Conservation (phyloP, 371 early-diverging fungal genomes). For the Nematocida homosporus region DNA sequence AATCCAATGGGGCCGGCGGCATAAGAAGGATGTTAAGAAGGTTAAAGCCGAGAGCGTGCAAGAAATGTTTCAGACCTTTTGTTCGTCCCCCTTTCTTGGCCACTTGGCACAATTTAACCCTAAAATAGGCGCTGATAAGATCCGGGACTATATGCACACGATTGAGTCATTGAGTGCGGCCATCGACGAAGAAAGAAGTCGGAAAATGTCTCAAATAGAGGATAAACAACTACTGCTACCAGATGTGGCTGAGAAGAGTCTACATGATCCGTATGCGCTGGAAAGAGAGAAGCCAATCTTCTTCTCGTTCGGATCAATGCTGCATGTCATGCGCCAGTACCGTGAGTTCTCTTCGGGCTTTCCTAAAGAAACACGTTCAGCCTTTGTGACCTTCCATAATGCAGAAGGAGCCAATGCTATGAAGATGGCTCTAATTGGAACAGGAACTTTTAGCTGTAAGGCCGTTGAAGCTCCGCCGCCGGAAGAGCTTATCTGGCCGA, state of each 20-base stretch:
- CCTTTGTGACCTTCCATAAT: conserved; percentile 66
- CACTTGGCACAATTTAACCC: not conserved
- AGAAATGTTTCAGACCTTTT: not conserved
- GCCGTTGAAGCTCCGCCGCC: conserved; percentile 66
- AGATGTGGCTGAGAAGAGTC: not conserved
- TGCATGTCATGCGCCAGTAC: conserved; percentile 49
- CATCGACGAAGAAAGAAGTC: not conserved
- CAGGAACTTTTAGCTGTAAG: conserved; percentile 62
- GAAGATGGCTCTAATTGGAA: conserved; percentile 63
- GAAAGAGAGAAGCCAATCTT: conserved; percentile 58
- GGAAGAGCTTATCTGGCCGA: conserved; percentile 66
- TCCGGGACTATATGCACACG: not conserved
- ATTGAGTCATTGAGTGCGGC: no score
- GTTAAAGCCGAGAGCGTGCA: not conserved
- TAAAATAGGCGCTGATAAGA: not conserved
- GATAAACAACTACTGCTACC: not conserved
- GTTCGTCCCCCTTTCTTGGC: no score
- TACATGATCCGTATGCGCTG: conserved; percentile 55
- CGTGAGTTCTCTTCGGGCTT: conserved; percentile 62
- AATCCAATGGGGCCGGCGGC: conserved; percentile 5
- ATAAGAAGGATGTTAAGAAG: not conserved
- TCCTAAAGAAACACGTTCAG: conserved; percentile 59
- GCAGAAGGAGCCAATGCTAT: conserved; percentile 57
- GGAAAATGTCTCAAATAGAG: not conserved
- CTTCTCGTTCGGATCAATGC: conserved; percentile 57